Base-by-base conservation (phyloP, 805 yeast genomes). In the Jamesozyma hellenica region DNA sequence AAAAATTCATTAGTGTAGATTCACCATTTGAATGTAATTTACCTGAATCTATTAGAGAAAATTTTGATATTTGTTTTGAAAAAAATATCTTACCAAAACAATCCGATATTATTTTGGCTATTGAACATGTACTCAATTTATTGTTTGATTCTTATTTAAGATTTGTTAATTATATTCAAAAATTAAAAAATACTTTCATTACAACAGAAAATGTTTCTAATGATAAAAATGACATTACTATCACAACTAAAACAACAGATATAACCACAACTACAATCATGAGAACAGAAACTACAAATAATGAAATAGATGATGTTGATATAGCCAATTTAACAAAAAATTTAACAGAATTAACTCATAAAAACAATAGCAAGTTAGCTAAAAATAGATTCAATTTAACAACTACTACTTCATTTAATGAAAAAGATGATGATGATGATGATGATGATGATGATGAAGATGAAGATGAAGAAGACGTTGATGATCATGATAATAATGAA, bases 1-100 rank as follows among this genome's bases (percentile, higher is more conserved):
- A 39, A 4, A 45, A 39, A 26, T 59, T 49, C 39, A 52, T 59
- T 19, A 40, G 40, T 26, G 47, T 44, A 14, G 51, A 56, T 43
- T 46, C 63, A 3, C 52, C 55, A 8, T 43, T 43, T 46, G 60
- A 59, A 39, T 55, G 62, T 34, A 58, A 59, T 39, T 42, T 59
- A 28, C 60, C 63, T 12, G 51, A 49, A 36, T 44, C 42, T 4
- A 48, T 53, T 19, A 45, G 48, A 29, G 44, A 40, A 16, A 32
- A 35, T 7, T 58, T 58, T 25, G 52, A 48, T n/a, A 36, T 36
- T 9, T 49, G 54, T 39, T 45, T 44, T 31, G 28, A 13, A 8
- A 14, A 32, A 2, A 33, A 42, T n/a, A 28, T 28, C 4, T 23
- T 44, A 15, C 63, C 63, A 26, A 32, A 38, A 2, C 45, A 46